phyloP scores from a whole-genome alignment of 2,329 filamentous ascomycete genomes.

The Epichloe scottii region DNA sequence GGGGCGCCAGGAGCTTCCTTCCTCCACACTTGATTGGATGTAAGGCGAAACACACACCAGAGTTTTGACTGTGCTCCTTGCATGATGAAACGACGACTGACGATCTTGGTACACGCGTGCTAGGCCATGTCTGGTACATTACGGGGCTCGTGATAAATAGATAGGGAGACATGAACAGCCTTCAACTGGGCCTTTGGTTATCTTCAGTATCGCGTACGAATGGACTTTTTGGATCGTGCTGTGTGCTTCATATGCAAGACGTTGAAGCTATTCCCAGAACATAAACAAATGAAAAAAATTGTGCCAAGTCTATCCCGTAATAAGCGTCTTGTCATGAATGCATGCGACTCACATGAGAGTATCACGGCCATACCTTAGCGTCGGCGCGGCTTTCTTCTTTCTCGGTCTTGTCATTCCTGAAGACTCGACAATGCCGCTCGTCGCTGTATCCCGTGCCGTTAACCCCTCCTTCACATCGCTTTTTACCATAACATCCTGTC shows the following conservation, averaged over 20 bases:
- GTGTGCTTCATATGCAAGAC: neutral
- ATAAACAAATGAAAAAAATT: slow-evolving; percentile 9
- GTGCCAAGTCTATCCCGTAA: slow-evolving; percentile 23
- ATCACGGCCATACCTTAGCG: slow-evolving; percentile 18
- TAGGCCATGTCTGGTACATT: too few relatives aligned
- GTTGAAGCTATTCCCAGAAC: neutral
- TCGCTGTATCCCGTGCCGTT: slow-evolving; percentile 8
- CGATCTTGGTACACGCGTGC: too few relatives aligned
- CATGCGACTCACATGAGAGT: slow-evolving; percentile 16
- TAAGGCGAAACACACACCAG: neutral
- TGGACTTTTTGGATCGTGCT: neutral
- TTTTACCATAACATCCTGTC: slow-evolving; percentile 8
- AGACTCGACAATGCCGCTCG: slow-evolving; percentile 10
- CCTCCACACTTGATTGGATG: neutral
- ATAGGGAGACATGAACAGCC: too few relatives aligned
- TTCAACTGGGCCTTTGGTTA: too few relatives aligned
- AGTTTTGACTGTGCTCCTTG: too few relatives aligned
- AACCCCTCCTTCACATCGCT: slow-evolving; percentile 7
- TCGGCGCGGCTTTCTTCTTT: slow-evolving; percentile 12
- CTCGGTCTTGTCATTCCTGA: slow-evolving; percentile 6
- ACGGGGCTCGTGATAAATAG: too few relatives aligned
- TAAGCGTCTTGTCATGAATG: slow-evolving; percentile 12
- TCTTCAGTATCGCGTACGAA: neutral
- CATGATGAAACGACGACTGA: too few relatives aligned
- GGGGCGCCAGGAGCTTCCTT: neutral